Percentiles rank a stretch among this genome's conserved stretches.
Evolutionary conservation across 148 eudicot genomes (phyloP).

Genomic region (Fallopia convolvulus): DNA sequence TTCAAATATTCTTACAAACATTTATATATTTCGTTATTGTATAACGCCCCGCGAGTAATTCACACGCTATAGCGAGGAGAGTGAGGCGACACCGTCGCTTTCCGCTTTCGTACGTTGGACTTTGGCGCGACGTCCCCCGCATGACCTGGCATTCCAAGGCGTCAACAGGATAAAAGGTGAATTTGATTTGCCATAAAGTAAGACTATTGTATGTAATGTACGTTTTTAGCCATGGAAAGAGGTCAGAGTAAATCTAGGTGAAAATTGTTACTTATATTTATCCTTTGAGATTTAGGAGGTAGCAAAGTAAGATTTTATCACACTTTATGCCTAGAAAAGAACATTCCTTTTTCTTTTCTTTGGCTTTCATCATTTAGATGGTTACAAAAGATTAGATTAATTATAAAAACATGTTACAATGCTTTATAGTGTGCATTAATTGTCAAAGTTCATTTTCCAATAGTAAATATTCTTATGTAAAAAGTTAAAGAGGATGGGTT

Average conservation of each 20-base stretch:
- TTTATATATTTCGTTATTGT: background rate
- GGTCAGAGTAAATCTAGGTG: background rate
- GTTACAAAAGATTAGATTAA: conserved; percentile 10
- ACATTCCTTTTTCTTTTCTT: conserved; percentile 11
- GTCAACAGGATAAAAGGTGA: background rate
- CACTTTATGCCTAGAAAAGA: conserved; percentile 6
- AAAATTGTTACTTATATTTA: background rate
- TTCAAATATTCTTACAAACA: background rate
- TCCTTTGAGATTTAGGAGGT: background rate
- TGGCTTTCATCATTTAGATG: conserved; percentile 5
- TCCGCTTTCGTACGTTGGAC: conserved; percentile 31
- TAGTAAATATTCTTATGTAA: background rate
- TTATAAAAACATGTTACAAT: conserved; percentile 10
- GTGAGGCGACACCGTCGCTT: conserved; percentile 18
- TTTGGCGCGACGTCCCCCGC: conserved; percentile 21
- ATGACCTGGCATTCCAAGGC: background rate
- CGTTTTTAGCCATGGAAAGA: background rate
- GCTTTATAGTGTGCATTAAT: conserved; percentile 11
- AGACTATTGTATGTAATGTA: conserved; percentile 1
- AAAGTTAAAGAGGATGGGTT: background rate
- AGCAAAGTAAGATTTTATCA: conserved; percentile 1
- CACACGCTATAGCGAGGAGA: background rate
- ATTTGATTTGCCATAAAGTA: conserved; percentile 1
- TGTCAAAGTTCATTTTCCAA: conserved; percentile 9
- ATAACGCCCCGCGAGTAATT: conserved; percentile 15